Percentiles rank a stretch among this genome's conserved stretches.
Evolutionary conservation across 225 moss, liverwort and hornwort genomes (phyloP).

Genomic region (Lunularia cruciata): DNA sequence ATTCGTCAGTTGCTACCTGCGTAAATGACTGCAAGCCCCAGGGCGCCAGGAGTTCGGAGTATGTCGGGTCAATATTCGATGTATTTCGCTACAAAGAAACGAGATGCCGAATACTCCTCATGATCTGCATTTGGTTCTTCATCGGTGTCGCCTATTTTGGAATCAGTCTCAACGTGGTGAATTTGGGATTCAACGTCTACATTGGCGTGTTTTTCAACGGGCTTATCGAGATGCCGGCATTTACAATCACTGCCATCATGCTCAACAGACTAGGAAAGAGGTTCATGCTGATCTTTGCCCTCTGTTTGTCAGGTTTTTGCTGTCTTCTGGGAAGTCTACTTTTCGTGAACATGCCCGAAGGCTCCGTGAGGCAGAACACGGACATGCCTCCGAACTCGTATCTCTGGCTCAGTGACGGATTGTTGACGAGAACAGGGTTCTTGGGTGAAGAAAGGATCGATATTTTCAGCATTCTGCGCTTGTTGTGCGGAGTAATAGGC

Average conservation of each 20-base stretch:
- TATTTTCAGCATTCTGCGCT: slow-evolving; percentile 24
- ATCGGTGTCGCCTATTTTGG: slow-evolving; percentile 68
- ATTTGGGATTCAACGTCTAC: slow-evolving; percentile 68
- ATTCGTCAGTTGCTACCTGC: neutral
- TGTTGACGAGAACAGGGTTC: neutral
- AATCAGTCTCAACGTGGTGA: slow-evolving; percentile 72
- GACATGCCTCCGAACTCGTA: neutral
- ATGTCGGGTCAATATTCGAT: slow-evolving; percentile 50
- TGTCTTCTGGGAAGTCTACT: slow-evolving; percentile 71
- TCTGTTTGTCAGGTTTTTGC: slow-evolving; percentile 59
- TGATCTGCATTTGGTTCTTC: slow-evolving; percentile 68
- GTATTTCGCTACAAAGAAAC: slow-evolving; percentile 52
- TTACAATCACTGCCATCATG: slow-evolving; percentile 55
- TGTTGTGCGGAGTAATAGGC: slow-evolving; percentile 62
- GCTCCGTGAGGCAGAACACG: neutral
- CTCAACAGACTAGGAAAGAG: slow-evolving; percentile 58
- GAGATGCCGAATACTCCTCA: slow-evolving; percentile 61
- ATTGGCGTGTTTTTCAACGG: slow-evolving; percentile 77
- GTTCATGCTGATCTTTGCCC: slow-evolving; percentile 49
- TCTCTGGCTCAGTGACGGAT: neutral
- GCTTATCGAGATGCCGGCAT: slow-evolving; percentile 70
- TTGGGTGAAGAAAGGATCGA: neutral
- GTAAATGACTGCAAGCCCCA: no score
- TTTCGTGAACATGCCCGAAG: slow-evolving; percentile 21
- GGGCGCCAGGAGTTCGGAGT: neutral